Conservation (phyloP, 495 filamentous ascomycete species). For the Parachaetomium inaequale region DNA sequence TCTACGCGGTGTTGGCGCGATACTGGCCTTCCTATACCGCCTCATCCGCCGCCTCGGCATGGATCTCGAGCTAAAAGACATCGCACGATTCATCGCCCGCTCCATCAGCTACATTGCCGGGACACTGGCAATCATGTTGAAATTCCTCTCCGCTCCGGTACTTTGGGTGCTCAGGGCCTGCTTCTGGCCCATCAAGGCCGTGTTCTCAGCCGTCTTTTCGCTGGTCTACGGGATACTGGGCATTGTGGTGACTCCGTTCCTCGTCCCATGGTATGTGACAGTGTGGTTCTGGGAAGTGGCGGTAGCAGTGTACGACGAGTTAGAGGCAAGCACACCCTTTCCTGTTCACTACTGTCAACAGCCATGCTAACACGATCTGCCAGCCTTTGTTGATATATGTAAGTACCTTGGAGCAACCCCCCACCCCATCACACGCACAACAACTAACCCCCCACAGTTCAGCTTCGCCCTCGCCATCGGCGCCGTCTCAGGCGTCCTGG, state of each 20-base stretch:
- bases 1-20: background rate
- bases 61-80: background rate
- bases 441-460: constrained; percentile 9
- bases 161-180: background rate
- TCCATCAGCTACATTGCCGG: background rate
- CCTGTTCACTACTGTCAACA: background rate
- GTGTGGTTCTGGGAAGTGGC: background rate
- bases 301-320: background rate
- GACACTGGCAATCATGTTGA: background rate
- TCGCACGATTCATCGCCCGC: background rate
- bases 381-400: background rate
- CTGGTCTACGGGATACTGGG: background rate
- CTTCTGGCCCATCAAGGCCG: background rate
- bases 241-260: background rate
- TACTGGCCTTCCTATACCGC: background rate
- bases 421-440: background rate
- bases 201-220: background rate
- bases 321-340: background rate
- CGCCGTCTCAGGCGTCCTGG: constrained; percentile 46
- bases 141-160: background rate
- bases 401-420: background rate
- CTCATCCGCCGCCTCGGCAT: background rate
- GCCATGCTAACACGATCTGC: background rate
- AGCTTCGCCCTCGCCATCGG: constrained; percentile 36
- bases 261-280: background rate